Conservation (phyloP, 768 basidiomycete species). For the Naematelia encephala region DNA sequence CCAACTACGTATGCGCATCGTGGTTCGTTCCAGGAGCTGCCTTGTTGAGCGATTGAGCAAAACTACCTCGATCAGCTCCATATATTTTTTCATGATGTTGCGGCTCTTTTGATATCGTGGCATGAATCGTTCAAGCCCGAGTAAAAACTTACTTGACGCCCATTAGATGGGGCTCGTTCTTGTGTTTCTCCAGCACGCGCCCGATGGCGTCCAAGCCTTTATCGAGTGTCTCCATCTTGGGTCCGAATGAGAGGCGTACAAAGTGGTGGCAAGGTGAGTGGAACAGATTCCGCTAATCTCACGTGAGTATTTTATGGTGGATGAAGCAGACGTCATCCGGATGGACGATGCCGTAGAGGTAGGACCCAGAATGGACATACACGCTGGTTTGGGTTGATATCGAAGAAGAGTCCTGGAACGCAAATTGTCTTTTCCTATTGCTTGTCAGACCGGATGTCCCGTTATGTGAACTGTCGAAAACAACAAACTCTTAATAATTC, state of each 20-base stretch:
- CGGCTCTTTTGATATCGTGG: no score
- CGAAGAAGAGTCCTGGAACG: slow-evolving; percentile 81
- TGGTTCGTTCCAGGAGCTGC: background rate
- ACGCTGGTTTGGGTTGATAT: slow-evolving; percentile 58
- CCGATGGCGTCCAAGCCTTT: slow-evolving; percentile 84
- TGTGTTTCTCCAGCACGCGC: slow-evolving; percentile 63
- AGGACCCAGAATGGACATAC: slow-evolving; percentile 4
- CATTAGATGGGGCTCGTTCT: slow-evolving; percentile 24
- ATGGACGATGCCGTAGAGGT: no score
- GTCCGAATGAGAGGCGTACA: slow-evolving; percentile 81
- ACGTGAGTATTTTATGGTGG: background rate
- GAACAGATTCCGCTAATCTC: slow-evolving; percentile 67
- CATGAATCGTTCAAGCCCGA: background rate
- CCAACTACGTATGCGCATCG: background rate
- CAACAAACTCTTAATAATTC: slow-evolving; percentile 80
- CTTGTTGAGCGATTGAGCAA: background rate
- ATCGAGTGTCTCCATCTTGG: slow-evolving; percentile 73
- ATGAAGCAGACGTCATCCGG: no score
- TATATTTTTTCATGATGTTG: background rate
- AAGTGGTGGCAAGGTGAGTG: slow-evolving; percentile 61
- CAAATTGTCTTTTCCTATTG: slow-evolving; percentile 61
- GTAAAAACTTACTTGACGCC: slow-evolving; percentile 29
- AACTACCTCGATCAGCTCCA: slow-evolving; percentile 1
- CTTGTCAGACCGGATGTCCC: background rate
- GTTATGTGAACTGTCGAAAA: background rate